Base-by-base conservation (phyloP, 2,329 filamentous ascomycete genomes). In the Aaosphaeria pasadenensis region DNA sequence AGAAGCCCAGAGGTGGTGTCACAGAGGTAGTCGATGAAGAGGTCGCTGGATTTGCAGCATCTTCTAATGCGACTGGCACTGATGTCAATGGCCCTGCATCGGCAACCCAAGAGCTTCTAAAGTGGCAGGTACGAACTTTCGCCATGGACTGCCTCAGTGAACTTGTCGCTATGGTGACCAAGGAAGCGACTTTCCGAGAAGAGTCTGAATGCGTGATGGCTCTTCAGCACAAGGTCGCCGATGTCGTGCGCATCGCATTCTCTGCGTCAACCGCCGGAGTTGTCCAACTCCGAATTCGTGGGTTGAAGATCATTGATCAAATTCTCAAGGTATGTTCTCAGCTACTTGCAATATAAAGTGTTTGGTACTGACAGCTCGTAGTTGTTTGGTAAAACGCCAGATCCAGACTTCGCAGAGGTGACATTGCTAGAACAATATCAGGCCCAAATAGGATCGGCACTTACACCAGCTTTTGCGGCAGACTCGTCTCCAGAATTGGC, bases 371-470 rank as follows among this genome's bases (percentile, higher is more conserved):
- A 42, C 5, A 28, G 11, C 6, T 4, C 28, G 4, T 48, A 80
- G 76, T 90, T 96, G 78, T 99, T 99, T 73, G 94, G 94, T 46
- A 92, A 91, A 65, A 91, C 89, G 1, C 89, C 92, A 1, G 94
- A 99, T 71, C 95, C 94, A 0, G 94, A 99, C 67, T 99, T 99
- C 64, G 84, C 92, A n/a, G 94, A 99, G 71, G 94, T 89, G 0
- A 95, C 95, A 72, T 79, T 99, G 11, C 80, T 99, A 4, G 95
- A 99, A 69, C 94, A 99, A 70, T 99, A 99, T 63, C 95, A 99
- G 71, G 94, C 94, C 5, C 94, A 99, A 66, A 99, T 99, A 65
- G 91, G 91, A 61, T 97, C 94, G 13, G 94, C 94, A 1, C 78
- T 99, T 52, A 99, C 95, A 0, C 94, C 94, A 4, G 95, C 94